Evolutionary conservation across 371 early-diverging fungal species (phyloP).

Genomic region (Mucor irregularis): DNA sequence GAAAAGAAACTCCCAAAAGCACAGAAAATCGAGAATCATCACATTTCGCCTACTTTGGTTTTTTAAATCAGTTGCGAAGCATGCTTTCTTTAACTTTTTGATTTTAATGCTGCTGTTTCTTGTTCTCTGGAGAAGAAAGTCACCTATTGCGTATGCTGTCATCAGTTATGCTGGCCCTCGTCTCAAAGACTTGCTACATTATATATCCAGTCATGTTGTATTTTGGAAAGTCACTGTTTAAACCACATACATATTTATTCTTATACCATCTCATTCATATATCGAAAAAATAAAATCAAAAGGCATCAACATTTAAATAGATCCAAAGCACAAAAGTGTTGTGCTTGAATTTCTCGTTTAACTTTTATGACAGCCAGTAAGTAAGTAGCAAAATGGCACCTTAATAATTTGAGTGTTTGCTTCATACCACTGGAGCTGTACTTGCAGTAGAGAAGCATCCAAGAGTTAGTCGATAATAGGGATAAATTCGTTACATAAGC

Average conservation of each 20-base stretch:
- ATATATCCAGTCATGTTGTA: conserved; percentile 13
- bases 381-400: no score
- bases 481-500: no score
- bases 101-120: conserved; percentile 32
- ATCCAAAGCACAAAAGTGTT: no score
- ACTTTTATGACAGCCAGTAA: no score
- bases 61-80: conserved; percentile 19
- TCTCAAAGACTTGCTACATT: conserved; percentile 10
- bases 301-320: no score
- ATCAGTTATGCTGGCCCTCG: conserved; percentile 29
- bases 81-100: conserved; percentile 31
- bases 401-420: no score
- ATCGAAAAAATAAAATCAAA: no score
- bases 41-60: conserved; percentile 12
- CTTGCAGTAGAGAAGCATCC: no score
- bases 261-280: no score
- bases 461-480: no score
- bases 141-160: conserved; percentile 43
- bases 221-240: conserved; percentile 43
- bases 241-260: neutral
- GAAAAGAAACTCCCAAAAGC: conserved; percentile 2
- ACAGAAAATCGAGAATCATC: conserved; percentile 20
- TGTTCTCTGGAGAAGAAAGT: conserved; percentile 30
- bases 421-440: no score
- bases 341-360: no score